Evolutionary conservation across 441 rosid genomes (phyloP), one percentile per base, ranked within the genome.

Genomic region (Gossypium davidsonii): DNA sequence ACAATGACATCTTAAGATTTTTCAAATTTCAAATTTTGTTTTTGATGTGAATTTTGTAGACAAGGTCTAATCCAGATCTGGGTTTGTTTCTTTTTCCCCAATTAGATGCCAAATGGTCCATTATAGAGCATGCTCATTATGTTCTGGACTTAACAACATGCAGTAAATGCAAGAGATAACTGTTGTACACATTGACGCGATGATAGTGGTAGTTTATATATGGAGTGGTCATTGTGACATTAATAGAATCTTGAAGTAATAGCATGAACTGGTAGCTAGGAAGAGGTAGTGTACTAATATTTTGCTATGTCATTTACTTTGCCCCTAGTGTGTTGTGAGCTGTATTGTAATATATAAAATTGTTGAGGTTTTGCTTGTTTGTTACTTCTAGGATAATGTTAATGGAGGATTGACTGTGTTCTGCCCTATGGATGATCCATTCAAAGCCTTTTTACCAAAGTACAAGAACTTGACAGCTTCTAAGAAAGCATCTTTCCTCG

Each of bases 351-450:
- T 34, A 1, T 60, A 6, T 26, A 60, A n/a, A 60, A n/a, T 34
- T 61, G 17, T 31, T 37, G 17, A 66, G 12, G 15, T 48, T 62
- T 49, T 67, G 42, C 42, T 67, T 28, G 15, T 51, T 67, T 67
- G 9, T 67, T 44, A 14, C 55, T 66, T 67, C 44, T 89, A 94
- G 99, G 96, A 86, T 71, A 83, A 69, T 70, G n/a, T 85, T 39
- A 90, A 82, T 49, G 97, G 98, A 83, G 99, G 99, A 70, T 83
- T 94, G 77, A 92, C 99, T 18, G 92, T 90, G 74, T 94, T 92
- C 78, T 94, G 98, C 83, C 99, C 99, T 39, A 78, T 88, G 59
- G 99, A 94, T 74, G 97, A 89, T 74, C 79, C 97, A 46, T 88
- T 92, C 84, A 94, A 92, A 82, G 89, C 88, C 39, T 91, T 94